Evolutionary conservation across 208 protist species (phyloP).

Genomic region (Spongospora subterranea): DNA sequence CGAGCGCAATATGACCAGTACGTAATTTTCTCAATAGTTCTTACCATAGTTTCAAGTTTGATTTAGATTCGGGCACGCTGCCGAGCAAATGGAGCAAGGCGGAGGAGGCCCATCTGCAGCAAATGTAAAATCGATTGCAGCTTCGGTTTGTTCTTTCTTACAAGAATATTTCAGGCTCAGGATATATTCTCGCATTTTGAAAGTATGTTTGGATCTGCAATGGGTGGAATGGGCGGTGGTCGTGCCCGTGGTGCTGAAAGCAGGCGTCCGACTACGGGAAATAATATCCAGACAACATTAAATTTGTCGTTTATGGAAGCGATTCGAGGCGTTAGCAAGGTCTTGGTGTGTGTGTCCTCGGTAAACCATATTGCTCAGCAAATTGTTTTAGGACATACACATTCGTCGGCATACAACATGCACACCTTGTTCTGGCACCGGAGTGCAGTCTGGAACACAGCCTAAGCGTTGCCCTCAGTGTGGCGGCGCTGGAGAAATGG

Average conservation of each 20-base stretch:
- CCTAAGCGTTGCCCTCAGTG: constrained; percentile 13
- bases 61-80: constrained; percentile 24
- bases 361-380: not conserved
- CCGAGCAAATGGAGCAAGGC: constrained; percentile 45
- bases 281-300: not conserved
- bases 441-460: constrained; percentile 31
- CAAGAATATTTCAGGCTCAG: not conserved
- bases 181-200: constrained; percentile 16
- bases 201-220: not conserved
- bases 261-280: not conserved
- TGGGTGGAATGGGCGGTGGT: not conserved
- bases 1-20: constrained; percentile 58
- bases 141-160: not conserved
- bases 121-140: not conserved
- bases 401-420: not conserved
- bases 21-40: not conserved
- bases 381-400: not conserved
- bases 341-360: not conserved
- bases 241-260: not conserved
- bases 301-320: constrained; percentile 63
- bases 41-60: not conserved
- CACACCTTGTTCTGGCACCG: constrained; percentile 42
- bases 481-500: constrained; percentile 39
- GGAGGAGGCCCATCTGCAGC: not conserved
- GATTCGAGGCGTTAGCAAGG: constrained; percentile 54